These are phyloP conservation scores for Beauveria medogensis DNA, from an alignment of 2,329 filamentous ascomycete genomes.

Conservation along the genomic window DNA sequence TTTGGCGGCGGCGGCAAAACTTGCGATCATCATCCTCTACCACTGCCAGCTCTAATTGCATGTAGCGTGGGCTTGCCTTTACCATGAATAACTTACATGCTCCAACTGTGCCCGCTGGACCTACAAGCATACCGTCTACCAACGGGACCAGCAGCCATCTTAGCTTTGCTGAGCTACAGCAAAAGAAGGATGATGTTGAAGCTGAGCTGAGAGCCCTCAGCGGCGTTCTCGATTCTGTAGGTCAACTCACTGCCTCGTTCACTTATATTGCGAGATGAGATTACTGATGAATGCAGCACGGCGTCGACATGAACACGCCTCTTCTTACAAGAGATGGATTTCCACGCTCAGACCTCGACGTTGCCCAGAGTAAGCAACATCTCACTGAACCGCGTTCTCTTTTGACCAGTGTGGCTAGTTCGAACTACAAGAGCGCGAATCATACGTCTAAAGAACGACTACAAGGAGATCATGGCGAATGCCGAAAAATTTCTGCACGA, in stretches of 20 bases:
- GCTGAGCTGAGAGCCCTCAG: constrained; percentile 78
- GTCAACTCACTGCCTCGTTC: constrained; percentile 20
- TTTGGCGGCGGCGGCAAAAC: background rate
- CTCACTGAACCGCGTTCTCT: background rate
- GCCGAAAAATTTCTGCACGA: constrained; percentile 85
- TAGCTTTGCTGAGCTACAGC: constrained; percentile 71
- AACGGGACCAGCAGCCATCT: constrained; percentile 58
- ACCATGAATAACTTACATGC: constrained; percentile 49
- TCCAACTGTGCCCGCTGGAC: constrained; percentile 62
- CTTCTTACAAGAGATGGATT: constrained; percentile 86
- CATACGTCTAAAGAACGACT: constrained; percentile 84
- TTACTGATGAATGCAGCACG: constrained; percentile 53
- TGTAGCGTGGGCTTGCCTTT: background rate
- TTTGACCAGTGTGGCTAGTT: constrained; percentile 43
- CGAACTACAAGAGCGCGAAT: constrained; percentile 89
- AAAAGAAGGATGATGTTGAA: constrained; percentile 78
- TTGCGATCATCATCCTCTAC: background rate
- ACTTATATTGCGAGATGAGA: background rate
- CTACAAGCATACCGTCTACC: constrained; percentile 51
- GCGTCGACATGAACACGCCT: constrained; percentile 83
- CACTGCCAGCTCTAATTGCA: background rate
- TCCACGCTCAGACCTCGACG: constrained; percentile 86
- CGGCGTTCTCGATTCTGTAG: constrained; percentile 79
- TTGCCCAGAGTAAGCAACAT: constrained; percentile 68
- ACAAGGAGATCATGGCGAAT: constrained; percentile 76